Base-by-base conservation (phyloP, 106 monocot species). In the Allium sativum region DNA sequence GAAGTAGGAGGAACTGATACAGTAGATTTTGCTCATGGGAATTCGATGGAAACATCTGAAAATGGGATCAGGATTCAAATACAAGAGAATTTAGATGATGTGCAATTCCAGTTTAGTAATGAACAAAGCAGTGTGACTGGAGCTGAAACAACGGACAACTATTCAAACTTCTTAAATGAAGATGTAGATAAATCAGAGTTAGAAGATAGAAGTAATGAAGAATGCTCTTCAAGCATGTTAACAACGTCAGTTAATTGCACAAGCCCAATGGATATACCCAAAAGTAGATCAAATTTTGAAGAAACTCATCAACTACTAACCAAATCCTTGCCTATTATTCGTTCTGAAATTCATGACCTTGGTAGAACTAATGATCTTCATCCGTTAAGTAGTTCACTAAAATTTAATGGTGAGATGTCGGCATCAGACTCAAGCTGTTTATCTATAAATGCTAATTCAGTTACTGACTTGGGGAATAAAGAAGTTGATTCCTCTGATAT, bases 321-420 rank as follows among this genome's bases (percentile, higher is more conserved):
- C 48, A 69, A 40, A 77, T 92, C 92, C 61, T 72, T 84, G 57
- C 92, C 92, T 12, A 77, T 50, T 68, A 71, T 84, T 9, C 68
- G 64, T 42, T 81, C 73, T 40, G 65, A 77, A 59, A 76, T 77
- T 53, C 70, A 72, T 81, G 78, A 92, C 69, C 73, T 77, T 60
- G 84, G 81, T 60, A 61, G 41, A 19, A 83, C 80, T 50, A 40
- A 64, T 67, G 8, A 17, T 67, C 65, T 60, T 59, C 58, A 70
- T 50, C 44, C 66, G 21, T 31, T 73, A 60, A 79, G 87, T 68
- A 44, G 71, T 48, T 92, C 87, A 45, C 13, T 87, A 50, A 17
- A 66, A 56, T 55, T 54, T 52, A 60, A 59, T 22, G 18, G 52
- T 64, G 71, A 65, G 42, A 68, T 52, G 18, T 64, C 31, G 57